Evolutionary conservation across 495 filamentous ascomycete genomes (phyloP).

Genomic region (Xylaria flabelliformis): DNA sequence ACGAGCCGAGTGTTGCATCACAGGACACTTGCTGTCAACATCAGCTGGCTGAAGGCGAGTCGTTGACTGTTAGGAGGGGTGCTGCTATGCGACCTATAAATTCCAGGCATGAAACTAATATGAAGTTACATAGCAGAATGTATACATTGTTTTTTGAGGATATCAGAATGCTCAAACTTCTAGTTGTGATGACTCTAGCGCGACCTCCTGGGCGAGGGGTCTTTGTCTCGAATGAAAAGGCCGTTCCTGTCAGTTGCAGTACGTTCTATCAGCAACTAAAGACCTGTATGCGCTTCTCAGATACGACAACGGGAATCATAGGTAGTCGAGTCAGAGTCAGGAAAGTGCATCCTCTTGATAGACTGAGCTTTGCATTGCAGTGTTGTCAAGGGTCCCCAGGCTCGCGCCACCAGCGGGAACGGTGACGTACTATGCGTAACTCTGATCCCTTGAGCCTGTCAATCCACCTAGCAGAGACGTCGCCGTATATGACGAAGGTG

Average conservation of each 20-base stretch:
- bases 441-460: conserved; percentile 24
- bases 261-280: not conserved
- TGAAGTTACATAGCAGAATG: not conserved
- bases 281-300: not conserved
- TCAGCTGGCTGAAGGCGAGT: not conserved
- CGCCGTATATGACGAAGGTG: conserved; percentile 31
- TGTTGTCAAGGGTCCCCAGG: conserved; percentile 30
- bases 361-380: not conserved
- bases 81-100: not conserved
- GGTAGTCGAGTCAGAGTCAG: not conserved
- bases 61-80: not conserved
- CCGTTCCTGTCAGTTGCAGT: not conserved
- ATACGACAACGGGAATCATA: not conserved
- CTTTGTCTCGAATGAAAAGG: not conserved
- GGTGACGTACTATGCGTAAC: conserved; percentile 25
- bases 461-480: conserved; percentile 30
- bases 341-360: not conserved
- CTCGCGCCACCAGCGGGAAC: conserved; percentile 36
- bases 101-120: not conserved
- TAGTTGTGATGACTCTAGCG: not conserved
- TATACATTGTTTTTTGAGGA: not conserved
- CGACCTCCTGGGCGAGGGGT: too few relatives aligned
- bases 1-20: not conserved
- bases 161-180: not conserved
- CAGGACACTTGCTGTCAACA: not conserved